Evolutionary conservation across 75 land plant species (phyloP).

Genomic region (Isoetes taiwanensis): DNA sequence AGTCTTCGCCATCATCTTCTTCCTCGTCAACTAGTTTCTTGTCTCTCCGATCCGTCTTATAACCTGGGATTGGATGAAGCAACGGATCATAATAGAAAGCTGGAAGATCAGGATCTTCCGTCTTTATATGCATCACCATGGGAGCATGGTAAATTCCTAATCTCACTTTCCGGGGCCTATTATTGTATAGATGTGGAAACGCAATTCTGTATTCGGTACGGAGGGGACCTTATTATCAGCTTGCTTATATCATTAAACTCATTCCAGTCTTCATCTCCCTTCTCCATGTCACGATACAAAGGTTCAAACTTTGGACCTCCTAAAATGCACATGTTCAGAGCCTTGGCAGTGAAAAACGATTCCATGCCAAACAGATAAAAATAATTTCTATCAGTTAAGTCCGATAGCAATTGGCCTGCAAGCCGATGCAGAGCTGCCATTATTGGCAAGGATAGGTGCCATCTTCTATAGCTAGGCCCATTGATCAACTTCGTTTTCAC

Average conservation of each 20-base stretch:
- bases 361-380: conserved; percentile 7
- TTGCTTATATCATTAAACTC: conserved; percentile 6
- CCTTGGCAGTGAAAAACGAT: conserved; percentile 5
- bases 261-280: conserved; percentile 3
- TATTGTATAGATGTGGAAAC: conserved; percentile 3
- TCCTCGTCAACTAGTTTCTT: background rate
- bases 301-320: conserved; percentile 6
- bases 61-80: background rate
- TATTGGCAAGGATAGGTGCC: background rate
- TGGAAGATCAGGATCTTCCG: conserved; percentile 6
- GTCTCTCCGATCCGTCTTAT: conserved; percentile 1
- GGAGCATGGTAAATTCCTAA: background rate
- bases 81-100: background rate
- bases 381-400: background rate
- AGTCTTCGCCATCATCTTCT: background rate
- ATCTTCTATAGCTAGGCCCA: background rate
- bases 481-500: conserved; percentile 5
- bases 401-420: conserved; percentile 5
- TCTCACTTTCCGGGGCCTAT: conserved; percentile 3
- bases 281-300: conserved; percentile 6
- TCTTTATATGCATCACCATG: conserved; percentile 2
- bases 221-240: background rate
- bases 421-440: conserved; percentile 1
- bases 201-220: conserved; percentile 5
- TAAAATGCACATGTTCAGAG: conserved; percentile 8